Base-by-base conservation (phyloP, 2,329 filamentous ascomycete species). In the Didymella segeticola region DNA sequence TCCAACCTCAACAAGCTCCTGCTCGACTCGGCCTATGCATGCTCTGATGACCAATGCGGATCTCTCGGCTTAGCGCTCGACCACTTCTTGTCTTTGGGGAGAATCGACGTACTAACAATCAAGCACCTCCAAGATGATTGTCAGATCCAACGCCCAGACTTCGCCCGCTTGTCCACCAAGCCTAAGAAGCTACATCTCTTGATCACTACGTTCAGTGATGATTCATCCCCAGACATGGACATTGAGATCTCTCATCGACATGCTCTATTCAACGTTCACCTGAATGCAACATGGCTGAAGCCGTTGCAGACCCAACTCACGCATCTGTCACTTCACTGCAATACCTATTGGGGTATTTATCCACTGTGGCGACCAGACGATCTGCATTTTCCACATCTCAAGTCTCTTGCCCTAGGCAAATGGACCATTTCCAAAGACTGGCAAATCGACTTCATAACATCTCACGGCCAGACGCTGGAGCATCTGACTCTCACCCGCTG, bases 371-470 rank as follows among this genome's bases (percentile, higher is more conserved):
- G 79, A 50, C 58, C 50, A 58, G 8, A 2, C 11, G 12, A 27
- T 7, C 27, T 54, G 20, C 38, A 43, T n/a, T 77, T 81, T 25
- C 77, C 77, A 0, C 62, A 69, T 0, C 72, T 82, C 4, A 70
- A 71, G 26, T 67, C 73, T 0, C 68, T 82, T 0, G 65, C 71
- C 0, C 57, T 83, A 0, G 77, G 77, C 0, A 75, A 74, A 1
- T 78, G 74, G 17, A 68, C 72, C 3, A 80, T 83, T 41, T 70
- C 71, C 4, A 72, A 80, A 27, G 73, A 80, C 17, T 77, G 74
- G 69, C 79, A 82, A 47, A 60, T 81, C 0, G 75, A 77, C 9
- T 82, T 79, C 79, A 74, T 83, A 4, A 52, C 77, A 0, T 72
- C 71, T 0, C 67, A 82, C 3, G 68, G 61, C 4, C 11, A 53